These are phyloP conservation scores for Phytophthora niederhauseri DNA, from an alignment of 352 stramenopile genomes.

Conservation along the genomic window DNA sequence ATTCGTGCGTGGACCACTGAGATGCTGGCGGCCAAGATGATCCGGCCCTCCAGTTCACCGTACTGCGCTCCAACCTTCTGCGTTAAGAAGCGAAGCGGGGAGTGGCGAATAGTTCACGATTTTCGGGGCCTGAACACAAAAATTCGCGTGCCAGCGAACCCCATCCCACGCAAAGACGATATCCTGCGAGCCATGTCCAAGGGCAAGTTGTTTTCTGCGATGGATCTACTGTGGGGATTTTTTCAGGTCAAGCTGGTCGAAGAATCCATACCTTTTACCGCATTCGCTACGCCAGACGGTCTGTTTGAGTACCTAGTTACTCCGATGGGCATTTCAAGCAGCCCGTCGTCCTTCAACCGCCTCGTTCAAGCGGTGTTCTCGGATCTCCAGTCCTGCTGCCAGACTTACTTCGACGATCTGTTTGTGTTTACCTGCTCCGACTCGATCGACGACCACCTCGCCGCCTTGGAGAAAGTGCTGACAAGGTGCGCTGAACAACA, in stretches of 20 bases:
- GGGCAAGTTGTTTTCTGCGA: not conserved
- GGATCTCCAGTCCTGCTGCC: not conserved
- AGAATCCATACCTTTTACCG: not conserved
- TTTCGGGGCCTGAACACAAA: not conserved
- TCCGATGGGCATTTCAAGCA: not conserved
- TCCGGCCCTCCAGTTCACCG: conserved; percentile 4
- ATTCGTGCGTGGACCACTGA: conserved; percentile 5
- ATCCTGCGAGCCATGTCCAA: not conserved
- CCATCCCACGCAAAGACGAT: conserved; percentile 3
- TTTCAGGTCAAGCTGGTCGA: conserved; percentile 1
- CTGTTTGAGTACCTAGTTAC: not conserved
- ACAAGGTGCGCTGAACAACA: conserved; percentile 2
- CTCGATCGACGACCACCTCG: conserved; percentile 3
- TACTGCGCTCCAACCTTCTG: conserved; percentile 15
- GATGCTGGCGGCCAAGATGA: conserved; percentile 6
- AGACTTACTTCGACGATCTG: conserved; percentile 6
- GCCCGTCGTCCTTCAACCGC: conserved; percentile 3
- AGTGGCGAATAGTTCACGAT: conserved; percentile 6
- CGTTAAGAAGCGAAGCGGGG: conserved; percentile 5
- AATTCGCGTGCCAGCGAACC: not conserved
- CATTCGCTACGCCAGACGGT: not conserved
- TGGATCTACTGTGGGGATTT: conserved; percentile 2
- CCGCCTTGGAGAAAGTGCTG: not conserved
- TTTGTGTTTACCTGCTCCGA: conserved; percentile 7
- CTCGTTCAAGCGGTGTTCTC: conserved; percentile 1